Evolutionary conservation across 345 rosid genomes (phyloP).

Genomic region (Hibiscus syriacus): DNA sequence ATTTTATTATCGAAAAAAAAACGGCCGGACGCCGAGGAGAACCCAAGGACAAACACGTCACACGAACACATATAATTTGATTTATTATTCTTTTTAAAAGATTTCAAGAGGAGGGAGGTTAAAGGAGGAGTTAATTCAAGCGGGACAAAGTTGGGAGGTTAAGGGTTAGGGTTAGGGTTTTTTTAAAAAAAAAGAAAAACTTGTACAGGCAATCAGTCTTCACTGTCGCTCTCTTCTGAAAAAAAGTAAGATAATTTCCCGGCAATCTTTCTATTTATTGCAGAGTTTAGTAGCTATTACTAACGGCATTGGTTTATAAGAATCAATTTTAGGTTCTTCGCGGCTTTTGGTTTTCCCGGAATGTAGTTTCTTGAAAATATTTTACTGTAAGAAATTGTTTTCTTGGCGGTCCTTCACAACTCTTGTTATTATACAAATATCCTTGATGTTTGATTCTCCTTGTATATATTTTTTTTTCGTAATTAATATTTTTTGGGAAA

Average conservation of each 20-base stretch:
- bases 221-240: neutral
- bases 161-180: neutral
- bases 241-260: slow-evolving; percentile 2
- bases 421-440: too few species aligned
- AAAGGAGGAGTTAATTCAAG: neutral
- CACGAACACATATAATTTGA: too few species aligned
- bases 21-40: too few species aligned
- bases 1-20: too few species aligned
- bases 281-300: neutral
- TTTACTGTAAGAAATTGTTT: neutral
- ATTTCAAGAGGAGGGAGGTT: neutral
- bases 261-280: neutral
- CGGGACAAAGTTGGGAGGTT: neutral
- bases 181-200: neutral
- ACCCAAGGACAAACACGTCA: too few species aligned
- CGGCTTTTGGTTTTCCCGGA: neutral
- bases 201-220: neutral
- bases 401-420: neutral
- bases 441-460: too few species aligned
- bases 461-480: neutral
- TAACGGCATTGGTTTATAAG: slow-evolving; percentile 1
- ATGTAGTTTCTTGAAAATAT: neutral
- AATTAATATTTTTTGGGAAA: neutral
- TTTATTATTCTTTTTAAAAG: too few species aligned
- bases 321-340: neutral